A percentile compares a stretch with the other conserved stretches of the same genome.
These are phyloP conservation scores for Boletales sp. DNA, from an alignment of 768 basidiomycete genomes.

Conservation along the genomic window DNA sequence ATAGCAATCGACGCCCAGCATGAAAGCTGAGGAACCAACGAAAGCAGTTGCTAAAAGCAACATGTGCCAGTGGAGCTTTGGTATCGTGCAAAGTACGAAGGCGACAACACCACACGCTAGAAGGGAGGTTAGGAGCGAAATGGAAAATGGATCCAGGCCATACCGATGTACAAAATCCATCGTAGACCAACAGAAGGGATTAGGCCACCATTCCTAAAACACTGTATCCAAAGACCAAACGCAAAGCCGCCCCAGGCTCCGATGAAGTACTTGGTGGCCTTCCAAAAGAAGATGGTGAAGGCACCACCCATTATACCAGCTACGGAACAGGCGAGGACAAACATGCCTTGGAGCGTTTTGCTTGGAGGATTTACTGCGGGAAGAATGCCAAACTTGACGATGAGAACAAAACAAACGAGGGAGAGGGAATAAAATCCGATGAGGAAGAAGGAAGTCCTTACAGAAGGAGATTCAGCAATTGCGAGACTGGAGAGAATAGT, in stretches of 20 bases:
- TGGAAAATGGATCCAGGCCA: slow-evolving; percentile 17
- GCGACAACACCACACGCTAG: slow-evolving; percentile 69
- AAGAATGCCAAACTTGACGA: slow-evolving; percentile 83
- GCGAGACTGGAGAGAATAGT: neutral
- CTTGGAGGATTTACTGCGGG: slow-evolving; percentile 80
- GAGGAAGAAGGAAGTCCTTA: slow-evolving; percentile 90
- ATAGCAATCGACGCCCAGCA: slow-evolving; percentile 92
- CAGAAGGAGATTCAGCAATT: slow-evolving; percentile 12
- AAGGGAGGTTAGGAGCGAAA: slow-evolving; percentile 12
- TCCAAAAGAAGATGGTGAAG: slow-evolving; percentile 90
- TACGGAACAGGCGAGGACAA: slow-evolving; percentile 76
- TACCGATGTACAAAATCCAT: slow-evolving; percentile 90
- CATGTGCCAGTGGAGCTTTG: slow-evolving; percentile 83
- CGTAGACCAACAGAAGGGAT: slow-evolving; percentile 73
- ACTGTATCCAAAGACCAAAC: slow-evolving; percentile 83
- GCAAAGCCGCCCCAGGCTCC: slow-evolving; percentile 69
- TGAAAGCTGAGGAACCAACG: slow-evolving; percentile 88
- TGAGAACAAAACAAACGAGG: slow-evolving; percentile 82
- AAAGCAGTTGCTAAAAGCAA: slow-evolving; percentile 83
- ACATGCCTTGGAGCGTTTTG: slow-evolving; percentile 80
- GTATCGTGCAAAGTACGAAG: slow-evolving; percentile 81
- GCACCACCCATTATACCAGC: slow-evolving; percentile 84
- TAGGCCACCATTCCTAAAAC: slow-evolving; percentile 77
- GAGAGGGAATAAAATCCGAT: slow-evolving; percentile 88
- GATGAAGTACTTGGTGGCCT: slow-evolving; percentile 78